These are phyloP conservation scores for Ophiostoma pallidulum DNA, from an alignment of 2,329 filamentous ascomycete species.

Conservation along the genomic window DNA sequence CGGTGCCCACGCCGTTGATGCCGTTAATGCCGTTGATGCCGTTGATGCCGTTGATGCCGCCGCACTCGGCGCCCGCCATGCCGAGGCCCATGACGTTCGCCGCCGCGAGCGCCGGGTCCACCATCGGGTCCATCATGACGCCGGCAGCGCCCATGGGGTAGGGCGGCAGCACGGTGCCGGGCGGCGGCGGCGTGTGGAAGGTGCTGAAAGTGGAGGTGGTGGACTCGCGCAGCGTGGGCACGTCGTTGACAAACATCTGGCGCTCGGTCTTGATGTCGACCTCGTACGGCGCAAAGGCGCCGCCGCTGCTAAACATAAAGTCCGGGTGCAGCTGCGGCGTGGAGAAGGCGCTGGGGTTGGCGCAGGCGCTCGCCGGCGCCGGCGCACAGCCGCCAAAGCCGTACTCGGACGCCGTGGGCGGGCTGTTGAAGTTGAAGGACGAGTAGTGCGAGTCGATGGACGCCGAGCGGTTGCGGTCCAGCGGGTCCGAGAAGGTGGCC, in stretches of 20 bases:
- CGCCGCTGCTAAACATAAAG: slow-evolving; percentile 44
- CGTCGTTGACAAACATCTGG: slow-evolving; percentile 86
- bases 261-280: slow-evolving; percentile 93
- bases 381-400: slow-evolving; percentile 9
- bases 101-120: not conserved
- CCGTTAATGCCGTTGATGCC: no score
- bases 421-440: slow-evolving; percentile 66
- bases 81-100: slow-evolving; percentile 4
- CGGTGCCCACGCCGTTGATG: not conserved
- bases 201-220: slow-evolving; percentile 88
- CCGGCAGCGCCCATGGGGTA: slow-evolving; percentile 37
- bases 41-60: no score
- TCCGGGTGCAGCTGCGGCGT: slow-evolving; percentile 52
- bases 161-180: slow-evolving; percentile 56
- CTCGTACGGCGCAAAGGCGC: slow-evolving; percentile 55
- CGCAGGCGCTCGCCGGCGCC: no score
- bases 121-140: slow-evolving; percentile 7
- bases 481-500: slow-evolving; percentile 66
- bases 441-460: slow-evolving; percentile 76
- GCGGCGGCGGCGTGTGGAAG: slow-evolving; percentile 68
- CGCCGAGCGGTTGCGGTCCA: slow-evolving; percentile 62
- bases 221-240: slow-evolving; percentile 76
- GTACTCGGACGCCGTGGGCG: slow-evolving; percentile 42
- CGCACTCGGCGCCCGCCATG: not conserved
- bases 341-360: slow-evolving; percentile 41